Base-by-base conservation (phyloP, 257 asterid genomes). In the Nicotiana attenuata region DNA sequence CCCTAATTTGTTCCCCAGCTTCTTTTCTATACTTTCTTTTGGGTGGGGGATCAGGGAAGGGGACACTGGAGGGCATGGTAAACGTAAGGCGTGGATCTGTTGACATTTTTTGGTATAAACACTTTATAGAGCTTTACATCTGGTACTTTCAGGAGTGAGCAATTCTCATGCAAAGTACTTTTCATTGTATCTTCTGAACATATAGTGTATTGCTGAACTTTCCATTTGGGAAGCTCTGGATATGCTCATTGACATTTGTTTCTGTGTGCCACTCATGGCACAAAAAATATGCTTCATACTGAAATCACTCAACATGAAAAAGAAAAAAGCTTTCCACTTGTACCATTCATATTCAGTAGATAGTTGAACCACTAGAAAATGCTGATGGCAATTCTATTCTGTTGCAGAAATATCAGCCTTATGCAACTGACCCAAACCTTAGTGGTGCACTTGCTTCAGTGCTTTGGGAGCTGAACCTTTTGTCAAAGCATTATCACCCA, bases 391-490 rank as follows among this genome's bases (percentile, higher is more conserved):
- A 22, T 76, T 82, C 80, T 29, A 59, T 65, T 81, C 76, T 29
- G 38, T 69, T 85, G 87, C 93, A 96, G 98, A 94, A 86, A 86
- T 93, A 94, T 82, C 97, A 92, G 80, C 97, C 99, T 65, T 83
- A 89, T 67, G 97, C 92, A 26, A 69, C 87, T 65, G 99, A 96
- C 85, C 99, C 99, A 10, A 91, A 93, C 92, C 96, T 85, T 1
- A 93, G 99, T 67, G 99, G 98, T 75, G 98, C 98, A 66, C 90
- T 96, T 71, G 95, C 99, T 78, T 93, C 99, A 3, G 98, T 96
- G 60, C 97, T 94, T 68, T 96, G 99, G 99, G 99, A 96, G 89
- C 94, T 96, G 63, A 93, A 94, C 86, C 97, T 96, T 75, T 87
- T 94, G 15, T 83, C 83, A 80, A 94, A 91, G 81, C 98, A 96